Evolutionary conservation across 805 yeast species (phyloP).

Genomic region (Schwanniomyces occidentalis): DNA sequence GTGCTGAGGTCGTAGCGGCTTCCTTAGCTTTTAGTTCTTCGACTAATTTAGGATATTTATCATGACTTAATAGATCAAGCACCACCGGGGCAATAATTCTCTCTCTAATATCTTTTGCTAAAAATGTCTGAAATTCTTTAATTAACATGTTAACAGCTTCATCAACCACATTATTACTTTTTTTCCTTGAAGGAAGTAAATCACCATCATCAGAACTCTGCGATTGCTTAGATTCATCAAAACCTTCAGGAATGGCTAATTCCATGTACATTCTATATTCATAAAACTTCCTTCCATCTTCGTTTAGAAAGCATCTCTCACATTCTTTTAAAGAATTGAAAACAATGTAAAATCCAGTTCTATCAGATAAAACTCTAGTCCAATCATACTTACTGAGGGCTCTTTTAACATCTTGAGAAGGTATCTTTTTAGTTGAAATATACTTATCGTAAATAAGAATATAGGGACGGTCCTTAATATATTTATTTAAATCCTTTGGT

Average conservation of each 20-base stretch:
- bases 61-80: constrained; percentile 58
- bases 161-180: constrained; percentile 41
- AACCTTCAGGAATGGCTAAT: constrained; percentile 50
- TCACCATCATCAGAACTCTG: constrained; percentile 11
- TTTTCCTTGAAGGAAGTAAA: constrained; percentile 9
- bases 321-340: constrained; percentile 64
- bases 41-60: constrained; percentile 52
- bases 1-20: constrained; percentile 14
- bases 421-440: constrained; percentile 48
- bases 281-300: constrained; percentile 56
- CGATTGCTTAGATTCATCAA: constrained; percentile 6
- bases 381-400: constrained; percentile 61
- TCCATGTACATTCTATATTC: constrained; percentile 59
- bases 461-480: constrained; percentile 58
- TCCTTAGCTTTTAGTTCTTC: constrained; percentile 35
- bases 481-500: constrained; percentile 49
- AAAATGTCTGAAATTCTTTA: constrained; percentile 61
- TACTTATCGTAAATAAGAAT: constrained; percentile 53
- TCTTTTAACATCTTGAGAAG: constrained; percentile 59
- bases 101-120: constrained; percentile 72
- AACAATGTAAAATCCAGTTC: constrained; percentile 67
- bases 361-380: constrained; percentile 63
- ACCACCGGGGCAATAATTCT: constrained; percentile 70
- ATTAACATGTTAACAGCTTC: constrained; percentile 61
- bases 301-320: constrained; percentile 55